These are phyloP conservation scores for Mycena galericulata DNA, from an alignment of 768 basidiomycete species.

Conservation along the genomic window DNA sequence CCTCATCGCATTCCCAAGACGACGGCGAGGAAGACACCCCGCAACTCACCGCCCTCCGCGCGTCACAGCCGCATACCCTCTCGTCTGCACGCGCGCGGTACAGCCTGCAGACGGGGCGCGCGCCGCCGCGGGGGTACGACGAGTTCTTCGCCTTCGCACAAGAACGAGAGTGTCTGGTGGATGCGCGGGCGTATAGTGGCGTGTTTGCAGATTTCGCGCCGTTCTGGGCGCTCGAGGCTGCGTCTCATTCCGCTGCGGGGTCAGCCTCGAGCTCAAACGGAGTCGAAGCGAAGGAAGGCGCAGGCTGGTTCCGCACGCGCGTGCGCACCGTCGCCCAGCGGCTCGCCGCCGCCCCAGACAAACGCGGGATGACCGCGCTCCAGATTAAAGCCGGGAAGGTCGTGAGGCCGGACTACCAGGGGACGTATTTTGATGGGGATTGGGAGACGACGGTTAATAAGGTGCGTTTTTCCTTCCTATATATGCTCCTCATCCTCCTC, in stretches of 20 bases:
- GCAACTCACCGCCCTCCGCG: conserved; percentile 7
- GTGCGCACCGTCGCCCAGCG: too few relatives aligned
- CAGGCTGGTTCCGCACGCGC: conserved; percentile 30
- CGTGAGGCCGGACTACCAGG: conserved; percentile 9
- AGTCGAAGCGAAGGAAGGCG: background rate
- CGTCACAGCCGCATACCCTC: conserved; percentile 2
- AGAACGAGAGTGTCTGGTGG: conserved; percentile 6
- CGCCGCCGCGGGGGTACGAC: conserved; percentile 26
- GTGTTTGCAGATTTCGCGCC: conserved; percentile 26
- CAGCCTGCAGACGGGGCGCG: conserved; percentile 5
- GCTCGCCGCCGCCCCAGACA: background rate
- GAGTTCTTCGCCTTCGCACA: conserved; percentile 24
- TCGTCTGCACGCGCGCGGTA: conserved; percentile 22
- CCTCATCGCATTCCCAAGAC: background rate
- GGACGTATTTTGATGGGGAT: conserved; percentile 31
- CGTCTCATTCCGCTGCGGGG: too few relatives aligned
- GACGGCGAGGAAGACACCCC: background rate
- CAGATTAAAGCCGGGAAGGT: conserved; percentile 5
- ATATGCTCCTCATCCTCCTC: too few relatives aligned
- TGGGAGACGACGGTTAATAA: conserved; percentile 26
- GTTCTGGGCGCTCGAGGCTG: conserved; percentile 27
- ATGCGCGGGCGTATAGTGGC: conserved; percentile 19
- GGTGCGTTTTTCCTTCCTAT: conserved; percentile 3
- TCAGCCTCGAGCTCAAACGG: too few relatives aligned
- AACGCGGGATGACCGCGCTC: conserved; percentile 26